Percentiles rank a stretch among this genome's conserved stretches.
Conservation (phyloP, 768 basidiomycete genomes). For the Termitomyces sp. region DNA sequence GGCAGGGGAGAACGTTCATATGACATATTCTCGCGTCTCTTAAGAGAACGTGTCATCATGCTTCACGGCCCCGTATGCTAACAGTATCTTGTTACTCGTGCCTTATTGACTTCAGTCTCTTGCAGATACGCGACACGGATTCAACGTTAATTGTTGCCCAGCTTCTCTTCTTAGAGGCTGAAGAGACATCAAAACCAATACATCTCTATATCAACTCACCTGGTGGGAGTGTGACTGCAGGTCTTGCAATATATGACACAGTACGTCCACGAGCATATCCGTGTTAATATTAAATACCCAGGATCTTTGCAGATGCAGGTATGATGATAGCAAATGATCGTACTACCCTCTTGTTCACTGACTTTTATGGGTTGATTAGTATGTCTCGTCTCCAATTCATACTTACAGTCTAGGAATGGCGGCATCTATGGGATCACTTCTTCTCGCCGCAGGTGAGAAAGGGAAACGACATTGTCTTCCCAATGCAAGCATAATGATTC, state of each 20-base stretch:
- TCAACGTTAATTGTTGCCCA: slow-evolving; percentile 89
- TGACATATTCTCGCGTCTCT: slow-evolving; percentile 92
- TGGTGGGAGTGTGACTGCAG: slow-evolving; percentile 93
- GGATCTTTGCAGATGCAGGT: slow-evolving; percentile 63
- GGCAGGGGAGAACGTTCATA: slow-evolving; percentile 87
- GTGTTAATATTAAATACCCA: background rate
- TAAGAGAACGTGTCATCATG: slow-evolving; percentile 94
- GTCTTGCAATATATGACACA: slow-evolving; percentile 96
- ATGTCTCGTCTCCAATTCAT: slow-evolving; percentile 91
- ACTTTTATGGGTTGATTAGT: slow-evolving; percentile 39
- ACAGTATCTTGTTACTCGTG: slow-evolving; percentile 1
- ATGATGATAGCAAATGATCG: slow-evolving; percentile 6
- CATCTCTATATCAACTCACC: slow-evolving; percentile 97
- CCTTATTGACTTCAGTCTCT: background rate
- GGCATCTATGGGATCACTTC: slow-evolving; percentile 92
- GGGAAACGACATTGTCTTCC: slow-evolving; percentile 91
- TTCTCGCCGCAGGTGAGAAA: slow-evolving; percentile 86
- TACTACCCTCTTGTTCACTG: slow-evolving; percentile 8
- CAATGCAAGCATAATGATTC: slow-evolving; percentile 97
- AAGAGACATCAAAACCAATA: slow-evolving; percentile 90
- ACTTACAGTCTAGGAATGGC: slow-evolving; percentile 96
- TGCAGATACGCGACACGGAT: slow-evolving; percentile 83
- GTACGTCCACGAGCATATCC: slow-evolving; percentile 36
- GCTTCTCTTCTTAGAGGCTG: slow-evolving; percentile 92
- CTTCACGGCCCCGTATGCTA: slow-evolving; percentile 80